phyloP scores from a whole-genome alignment of 768 basidiomycete genomes.

The Kwoniella botswanensis region DNA sequence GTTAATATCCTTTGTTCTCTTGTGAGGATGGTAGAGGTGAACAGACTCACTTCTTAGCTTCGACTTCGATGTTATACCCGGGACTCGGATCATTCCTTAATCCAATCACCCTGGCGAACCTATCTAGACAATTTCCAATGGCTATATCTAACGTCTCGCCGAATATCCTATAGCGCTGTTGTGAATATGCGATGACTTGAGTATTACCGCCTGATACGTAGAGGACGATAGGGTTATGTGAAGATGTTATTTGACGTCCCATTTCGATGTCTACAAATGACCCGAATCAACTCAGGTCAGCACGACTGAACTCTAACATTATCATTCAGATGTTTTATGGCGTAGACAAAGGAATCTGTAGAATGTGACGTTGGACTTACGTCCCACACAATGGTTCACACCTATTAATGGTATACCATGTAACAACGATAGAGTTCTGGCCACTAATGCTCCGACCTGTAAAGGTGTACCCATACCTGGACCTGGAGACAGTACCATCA shows the following conservation, averaged over 20 bases:
- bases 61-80: slow-evolving; percentile 95
- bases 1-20: no score
- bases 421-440: slow-evolving; percentile 83
- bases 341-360: no score
- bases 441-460: slow-evolving; percentile 91
- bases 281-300: background rate
- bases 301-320: background rate
- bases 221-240: slow-evolving; percentile 91
- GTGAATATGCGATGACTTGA: slow-evolving; percentile 97
- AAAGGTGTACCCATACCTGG: slow-evolving; percentile 99
- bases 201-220: slow-evolving; percentile 99
- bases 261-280: slow-evolving; percentile 86
- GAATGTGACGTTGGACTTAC: slow-evolving; percentile 63
- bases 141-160: slow-evolving; percentile 99
- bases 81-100: slow-evolving; percentile 94
- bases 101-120: slow-evolving; percentile 92
- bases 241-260: slow-evolving; percentile 92
- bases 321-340: no score
- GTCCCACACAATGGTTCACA: slow-evolving; percentile 99
- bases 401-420: slow-evolving; percentile 91
- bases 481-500: slow-evolving; percentile 62
- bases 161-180: slow-evolving; percentile 96
- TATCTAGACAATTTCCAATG: slow-evolving; percentile 97
- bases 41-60: slow-evolving; percentile 77
- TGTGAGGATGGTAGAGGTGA: background rate